These are phyloP conservation scores for Tanacetum coccineum DNA, from an alignment of 129 eudicot genomes.

Conservation along the genomic window DNA sequence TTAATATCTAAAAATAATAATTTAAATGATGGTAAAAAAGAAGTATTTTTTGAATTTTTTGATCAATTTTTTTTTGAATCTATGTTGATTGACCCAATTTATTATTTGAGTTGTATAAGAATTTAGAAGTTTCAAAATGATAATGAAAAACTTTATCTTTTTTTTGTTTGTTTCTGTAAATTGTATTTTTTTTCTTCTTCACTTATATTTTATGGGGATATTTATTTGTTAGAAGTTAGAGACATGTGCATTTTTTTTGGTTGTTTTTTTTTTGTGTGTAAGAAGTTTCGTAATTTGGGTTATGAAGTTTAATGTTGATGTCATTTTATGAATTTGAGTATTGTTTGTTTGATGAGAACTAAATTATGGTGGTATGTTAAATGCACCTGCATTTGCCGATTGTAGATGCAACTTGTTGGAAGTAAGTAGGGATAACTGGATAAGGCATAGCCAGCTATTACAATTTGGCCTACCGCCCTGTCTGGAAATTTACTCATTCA, in stretches of 20 bases:
- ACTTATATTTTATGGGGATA: neutral
- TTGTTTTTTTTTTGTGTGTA: neutral
- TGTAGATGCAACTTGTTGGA: constrained; percentile 8
- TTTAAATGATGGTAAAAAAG: no score
- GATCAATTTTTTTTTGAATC: no score
- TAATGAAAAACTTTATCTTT: no score
- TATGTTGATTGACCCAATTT: no score
- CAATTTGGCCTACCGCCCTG: neutral
- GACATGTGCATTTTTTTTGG: neutral
- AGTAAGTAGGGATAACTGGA: constrained; percentile 11
- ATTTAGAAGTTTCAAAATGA: no score
- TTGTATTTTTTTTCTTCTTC: neutral
- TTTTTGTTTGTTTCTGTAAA: no score
- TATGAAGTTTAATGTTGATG: neutral
- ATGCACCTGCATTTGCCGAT: constrained; percentile 18
- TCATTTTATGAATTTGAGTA: neutral
- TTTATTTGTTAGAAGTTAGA: neutral
- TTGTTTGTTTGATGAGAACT: constrained; percentile 1
- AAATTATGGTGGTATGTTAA: constrained; percentile 13
- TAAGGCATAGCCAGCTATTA: neutral
- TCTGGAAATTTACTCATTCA: neutral
- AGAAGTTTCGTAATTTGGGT: neutral
- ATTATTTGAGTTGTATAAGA: no score
- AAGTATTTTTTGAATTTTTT: no score
- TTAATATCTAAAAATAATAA: no score